Conservation (phyloP, 192 early-diverging fungal genomes). For the Lobulomyces angularis region DNA sequence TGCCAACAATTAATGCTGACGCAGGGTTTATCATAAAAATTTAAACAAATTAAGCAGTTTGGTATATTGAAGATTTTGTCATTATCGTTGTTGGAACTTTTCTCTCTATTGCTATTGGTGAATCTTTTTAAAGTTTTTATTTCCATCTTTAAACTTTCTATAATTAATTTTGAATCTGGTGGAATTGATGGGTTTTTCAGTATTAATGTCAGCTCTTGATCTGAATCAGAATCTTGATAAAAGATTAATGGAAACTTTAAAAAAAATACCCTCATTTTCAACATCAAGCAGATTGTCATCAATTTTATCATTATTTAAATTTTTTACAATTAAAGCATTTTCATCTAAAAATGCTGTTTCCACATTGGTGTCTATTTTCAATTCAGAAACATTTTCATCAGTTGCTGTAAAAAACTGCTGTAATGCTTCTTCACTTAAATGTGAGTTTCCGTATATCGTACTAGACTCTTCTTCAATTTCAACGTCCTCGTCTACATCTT, state of each 20-base stretch:
- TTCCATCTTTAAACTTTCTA: constrained; percentile 64
- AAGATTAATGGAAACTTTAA: constrained; percentile 10
- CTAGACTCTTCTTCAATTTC: constrained; percentile 75
- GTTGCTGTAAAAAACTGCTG: too few relatives aligned
- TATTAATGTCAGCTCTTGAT: constrained; percentile 1
- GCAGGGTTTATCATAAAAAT: constrained; percentile 56
- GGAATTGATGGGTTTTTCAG: background rate
- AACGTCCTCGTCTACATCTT: constrained; percentile 65
- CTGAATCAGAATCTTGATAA: constrained; percentile 7
- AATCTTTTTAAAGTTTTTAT: constrained; percentile 52
- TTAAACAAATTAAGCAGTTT: constrained; percentile 70
- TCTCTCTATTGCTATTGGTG: constrained; percentile 1
- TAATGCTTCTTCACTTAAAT: constrained; percentile 65
- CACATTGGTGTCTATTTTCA: constrained; percentile 18
- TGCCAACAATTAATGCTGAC: constrained; percentile 81
- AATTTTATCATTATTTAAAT: constrained; percentile 7
- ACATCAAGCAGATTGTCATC: constrained; percentile 9
- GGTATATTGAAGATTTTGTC: too few relatives aligned
- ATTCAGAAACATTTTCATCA: constrained; percentile 18
- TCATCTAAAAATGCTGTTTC: constrained; percentile 26
- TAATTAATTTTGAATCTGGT: constrained; percentile 47
- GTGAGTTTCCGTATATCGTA: constrained; percentile 54
- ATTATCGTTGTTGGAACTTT: constrained; percentile 9
- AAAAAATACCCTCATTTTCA: constrained; percentile 10
- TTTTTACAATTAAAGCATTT: constrained; percentile 9